phyloP scores from a whole-genome alignment of 805 yeast genomes.

The Wilhelminamyces savonicus region DNA sequence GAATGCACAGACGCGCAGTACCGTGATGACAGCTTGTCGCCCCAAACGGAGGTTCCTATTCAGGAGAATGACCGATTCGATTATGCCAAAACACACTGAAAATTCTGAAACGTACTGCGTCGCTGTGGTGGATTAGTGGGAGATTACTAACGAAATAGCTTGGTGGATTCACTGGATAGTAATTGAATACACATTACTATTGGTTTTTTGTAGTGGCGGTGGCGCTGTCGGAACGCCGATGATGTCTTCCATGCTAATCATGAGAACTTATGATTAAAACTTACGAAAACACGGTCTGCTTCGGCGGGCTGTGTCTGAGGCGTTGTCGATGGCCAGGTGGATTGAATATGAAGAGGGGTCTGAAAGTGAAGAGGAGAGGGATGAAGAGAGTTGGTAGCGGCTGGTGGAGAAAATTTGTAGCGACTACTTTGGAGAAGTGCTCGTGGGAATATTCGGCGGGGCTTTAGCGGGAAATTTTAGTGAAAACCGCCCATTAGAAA shows the following conservation, averaged over 20 bases:
- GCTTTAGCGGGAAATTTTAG: slow-evolving; percentile 1
- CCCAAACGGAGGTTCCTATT: slow-evolving; percentile 64
- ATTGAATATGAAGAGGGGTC: too few relatives aligned
- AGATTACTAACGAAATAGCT: too few relatives aligned
- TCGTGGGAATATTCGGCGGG: slow-evolving; percentile 2
- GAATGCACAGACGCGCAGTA: too few relatives aligned
- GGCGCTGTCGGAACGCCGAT: too few relatives aligned
- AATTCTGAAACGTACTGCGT: slow-evolving; percentile 51
- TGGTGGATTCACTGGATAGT: slow-evolving; percentile 1
- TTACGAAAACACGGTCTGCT: slow-evolving; percentile 22
- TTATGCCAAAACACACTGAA: slow-evolving; percentile 61
- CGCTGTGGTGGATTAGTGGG: too few relatives aligned
- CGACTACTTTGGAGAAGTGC: not conserved
- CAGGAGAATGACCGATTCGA: slow-evolving; percentile 68
- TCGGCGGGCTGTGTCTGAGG: slow-evolving; percentile 39
- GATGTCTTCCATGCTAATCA: slow-evolving; percentile 61
- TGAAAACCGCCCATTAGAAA: slow-evolving; percentile 2
- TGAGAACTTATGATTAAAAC: slow-evolving; percentile 43
- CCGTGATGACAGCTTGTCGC: slow-evolving; percentile 67
- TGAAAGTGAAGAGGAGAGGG: too few relatives aligned
- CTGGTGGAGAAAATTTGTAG: slow-evolving; percentile 1
- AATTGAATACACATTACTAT: slow-evolving; percentile 1
- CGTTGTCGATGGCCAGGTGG: slow-evolving; percentile 10
- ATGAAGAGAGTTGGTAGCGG: too few relatives aligned
- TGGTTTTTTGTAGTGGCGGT: not conserved